Evolutionary conservation across 176 grass and related monocot species (phyloP).

Genomic region (Triticum aestivum): IWGSC_CS_RefSeq_v2.1 NC_057800.1:13213805-13214304

Average conservation of each 20-base stretch:
- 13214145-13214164: slow-evolving; percentile 20
- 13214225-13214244: slow-evolving; percentile 99
- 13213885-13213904: not conserved
- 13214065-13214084: slow-evolving; percentile 88
- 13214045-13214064: slow-evolving; percentile 88
- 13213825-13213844: slow-evolving; percentile 13
- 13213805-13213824: slow-evolving; percentile 8
- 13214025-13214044: slow-evolving; percentile 73
- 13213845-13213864: not conserved
- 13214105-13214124: slow-evolving; percentile 98
- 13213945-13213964: slow-evolving; percentile 92
- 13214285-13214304: slow-evolving; percentile 97
- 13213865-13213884: slow-evolving; percentile 15
- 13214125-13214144: slow-evolving; percentile 40
- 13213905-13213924: not conserved
- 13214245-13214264: slow-evolving; percentile 97
- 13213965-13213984: slow-evolving; percentile 77
- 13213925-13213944: slow-evolving; percentile 31
- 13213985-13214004: slow-evolving; percentile 63
- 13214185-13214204: slow-evolving; percentile 38
- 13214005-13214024: slow-evolving; percentile 54
- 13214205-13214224: slow-evolving; percentile 56
- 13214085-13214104: slow-evolving; percentile 93
- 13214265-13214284: slow-evolving; percentile 94
- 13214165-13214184: slow-evolving; percentile 14